Percentiles rank a stretch among this genome's conserved stretches.
phyloP scores from a whole-genome alignment of 2,329 filamentous ascomycete species.

The Trichoderma sp. region DNA sequence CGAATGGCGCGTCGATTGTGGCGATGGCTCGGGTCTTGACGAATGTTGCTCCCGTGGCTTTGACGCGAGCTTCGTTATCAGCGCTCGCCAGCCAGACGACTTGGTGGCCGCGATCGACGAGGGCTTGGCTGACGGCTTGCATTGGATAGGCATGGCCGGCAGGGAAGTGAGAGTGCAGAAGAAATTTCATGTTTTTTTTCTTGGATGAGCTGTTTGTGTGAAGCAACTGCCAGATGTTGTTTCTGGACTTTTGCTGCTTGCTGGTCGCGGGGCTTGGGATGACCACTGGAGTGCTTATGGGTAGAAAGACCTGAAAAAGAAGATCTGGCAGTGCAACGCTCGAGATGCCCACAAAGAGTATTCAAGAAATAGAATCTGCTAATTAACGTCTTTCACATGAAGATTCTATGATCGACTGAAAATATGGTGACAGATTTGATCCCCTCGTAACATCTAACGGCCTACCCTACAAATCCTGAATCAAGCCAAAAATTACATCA shows the following conservation, averaged over 20 bases:
- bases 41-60: constrained; percentile 43
- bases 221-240: background rate
- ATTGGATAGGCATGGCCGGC: constrained; percentile 47
- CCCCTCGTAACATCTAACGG: background rate
- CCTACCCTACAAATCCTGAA: background rate
- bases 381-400: background rate
- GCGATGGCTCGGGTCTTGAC: constrained; percentile 39
- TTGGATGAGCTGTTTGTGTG: background rate
- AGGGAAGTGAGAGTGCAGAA: constrained; percentile 47
- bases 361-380: background rate
- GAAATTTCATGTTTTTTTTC: constrained; percentile 40
- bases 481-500: background rate
- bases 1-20: constrained; percentile 40
- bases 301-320: background rate
- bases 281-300: background rate
- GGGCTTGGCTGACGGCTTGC: constrained; percentile 45
- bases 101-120: constrained; percentile 44
- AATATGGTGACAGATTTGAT: background rate
- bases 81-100: constrained; percentile 46
- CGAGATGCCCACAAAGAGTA: background rate
- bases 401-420: background rate
- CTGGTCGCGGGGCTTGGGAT: background rate
- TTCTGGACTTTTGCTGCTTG: background rate
- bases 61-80: constrained; percentile 41
- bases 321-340: background rate